Conservation (phyloP, 2,329 filamentous ascomycete species). For the Emericellopsis atlantica region DNA sequence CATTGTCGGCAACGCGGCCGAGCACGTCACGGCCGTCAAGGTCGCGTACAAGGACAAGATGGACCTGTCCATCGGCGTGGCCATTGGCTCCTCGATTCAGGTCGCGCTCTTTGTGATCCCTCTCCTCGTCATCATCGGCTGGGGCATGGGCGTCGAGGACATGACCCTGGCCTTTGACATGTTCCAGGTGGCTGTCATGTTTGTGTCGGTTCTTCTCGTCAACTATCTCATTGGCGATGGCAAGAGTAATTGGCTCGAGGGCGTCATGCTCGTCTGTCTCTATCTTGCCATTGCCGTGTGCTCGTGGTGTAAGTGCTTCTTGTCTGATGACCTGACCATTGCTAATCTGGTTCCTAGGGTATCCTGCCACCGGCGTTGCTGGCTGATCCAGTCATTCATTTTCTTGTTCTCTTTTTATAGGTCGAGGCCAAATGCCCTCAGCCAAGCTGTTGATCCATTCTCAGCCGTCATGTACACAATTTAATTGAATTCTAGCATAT, state of each 20-base stretch:
- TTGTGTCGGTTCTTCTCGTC: slow-evolving; percentile 71
- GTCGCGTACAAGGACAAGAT: slow-evolving; percentile 49
- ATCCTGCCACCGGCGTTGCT: not conserved
- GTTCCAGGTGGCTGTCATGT: slow-evolving; percentile 79
- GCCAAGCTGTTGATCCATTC: too few relatives aligned
- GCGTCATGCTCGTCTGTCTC: slow-evolving; percentile 33
- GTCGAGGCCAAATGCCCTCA: too few relatives aligned
- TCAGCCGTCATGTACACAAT: too few relatives aligned
- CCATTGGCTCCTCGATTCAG: slow-evolving; percentile 63
- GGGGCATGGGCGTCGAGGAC: slow-evolving; percentile 56
- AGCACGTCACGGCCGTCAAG: slow-evolving; percentile 49
- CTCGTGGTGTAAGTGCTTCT: not conserved
- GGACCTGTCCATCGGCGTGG: slow-evolving; percentile 48
- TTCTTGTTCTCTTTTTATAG: too few relatives aligned
- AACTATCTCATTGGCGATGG: slow-evolving; percentile 81
- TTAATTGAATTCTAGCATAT: too few relatives aligned
- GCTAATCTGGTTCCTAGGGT: not conserved
- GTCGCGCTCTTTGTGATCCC: slow-evolving; percentile 71
- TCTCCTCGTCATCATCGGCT: slow-evolving; percentile 63
- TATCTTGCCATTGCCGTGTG: not conserved
- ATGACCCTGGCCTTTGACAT: slow-evolving; percentile 81
- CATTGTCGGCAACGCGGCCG: slow-evolving; percentile 49
- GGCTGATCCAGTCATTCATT: not conserved
- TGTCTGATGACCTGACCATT: not conserved
- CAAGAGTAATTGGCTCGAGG: slow-evolving; percentile 73